These are phyloP conservation scores for Diaporthe batatas DNA, from an alignment of 2,329 filamentous ascomycete species.

Conservation along the genomic window DNA sequence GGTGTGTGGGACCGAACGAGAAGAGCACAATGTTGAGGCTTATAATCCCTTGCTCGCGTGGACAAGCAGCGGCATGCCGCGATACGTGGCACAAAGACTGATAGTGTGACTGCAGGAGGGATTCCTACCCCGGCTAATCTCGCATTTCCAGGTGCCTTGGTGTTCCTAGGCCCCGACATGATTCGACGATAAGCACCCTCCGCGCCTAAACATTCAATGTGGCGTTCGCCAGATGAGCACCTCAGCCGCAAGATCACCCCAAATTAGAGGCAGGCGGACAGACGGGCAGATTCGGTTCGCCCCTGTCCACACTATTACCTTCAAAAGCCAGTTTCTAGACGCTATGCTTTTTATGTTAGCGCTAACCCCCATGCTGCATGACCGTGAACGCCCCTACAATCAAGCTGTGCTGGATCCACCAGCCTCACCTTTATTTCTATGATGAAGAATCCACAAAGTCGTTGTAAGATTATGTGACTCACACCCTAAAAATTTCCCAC, in stretches of 20 bases:
- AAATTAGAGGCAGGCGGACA: background rate
- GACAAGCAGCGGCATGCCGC: background rate
- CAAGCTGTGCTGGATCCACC: background rate
- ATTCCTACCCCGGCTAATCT: constrained; percentile 23
- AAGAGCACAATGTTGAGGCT: background rate
- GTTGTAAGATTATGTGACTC: too few relatives aligned
- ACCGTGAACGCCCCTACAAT: too few relatives aligned
- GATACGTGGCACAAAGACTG: background rate
- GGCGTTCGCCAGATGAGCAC: constrained; percentile 22
- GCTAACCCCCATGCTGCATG: too few relatives aligned
- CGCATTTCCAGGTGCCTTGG: constrained; percentile 9
- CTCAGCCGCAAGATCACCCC: constrained; percentile 2
- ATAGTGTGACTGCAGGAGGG: constrained; percentile 3
- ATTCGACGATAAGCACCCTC: constrained; percentile 15
- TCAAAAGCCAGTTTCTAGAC: background rate
- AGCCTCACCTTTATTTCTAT: too few relatives aligned
- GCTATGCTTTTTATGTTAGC: too few relatives aligned
- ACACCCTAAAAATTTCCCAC: too few relatives aligned
- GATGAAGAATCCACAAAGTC: too few relatives aligned
- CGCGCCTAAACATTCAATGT: background rate
- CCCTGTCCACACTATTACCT: background rate
- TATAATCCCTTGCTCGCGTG: background rate
- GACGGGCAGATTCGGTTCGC: background rate
- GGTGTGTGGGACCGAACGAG: background rate
- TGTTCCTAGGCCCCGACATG: background rate